Evolutionary conservation across 371 early-diverging fungal species (phyloP), one percentile per base, ranked within the genome.

Genomic region (Coemansia sp.): DNA sequence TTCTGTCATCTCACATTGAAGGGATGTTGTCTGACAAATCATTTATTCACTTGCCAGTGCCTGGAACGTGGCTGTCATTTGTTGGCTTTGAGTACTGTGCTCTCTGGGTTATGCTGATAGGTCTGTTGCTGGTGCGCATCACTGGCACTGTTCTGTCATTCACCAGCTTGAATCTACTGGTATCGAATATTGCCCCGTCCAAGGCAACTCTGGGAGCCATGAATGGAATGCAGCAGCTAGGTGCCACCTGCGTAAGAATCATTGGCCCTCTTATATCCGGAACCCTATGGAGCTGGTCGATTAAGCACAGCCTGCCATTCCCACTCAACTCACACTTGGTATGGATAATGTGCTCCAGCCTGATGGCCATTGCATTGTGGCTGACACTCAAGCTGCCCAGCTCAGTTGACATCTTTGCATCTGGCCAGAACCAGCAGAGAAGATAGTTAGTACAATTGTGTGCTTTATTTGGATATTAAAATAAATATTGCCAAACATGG

Each of bases 221-320:
- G 63, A 79, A 76, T 30, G 77, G 80, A 5, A 12, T 60, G 0
- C 76, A 76, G 59, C 80, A 79, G 63, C 51, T 70, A 33, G 57
- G 58, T 3, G 49, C 57, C 40, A 65, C 79, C 12, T 26, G 48
- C 2, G 55, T 63, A 0, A 51, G 71, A 10, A 45, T 67, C 7
- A 16, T 76, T 39, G 79, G 68, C 1, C 76, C 76, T 0, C 26
- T 79, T 4, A 8, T 63, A 1, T 57, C 71, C 0, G 79, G 80
- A 1, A 8, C 35, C 0, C 12, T 66, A 5, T 79, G 77, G 72
- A 55, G 65, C 16, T 69, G 70, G 63, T 76, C 79, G 1, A 60
- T 71, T 26, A 67, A 71, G 36, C 67, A 70, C 47, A 26, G 33
- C 6, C 33, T 43, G 30, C 64, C 4, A 38, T 76, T 58, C 36